Evolutionary conservation across 768 basidiomycete genomes (phyloP), one percentile per base, ranked within the genome.

Genomic region (Boletus sensibilis): DNA sequence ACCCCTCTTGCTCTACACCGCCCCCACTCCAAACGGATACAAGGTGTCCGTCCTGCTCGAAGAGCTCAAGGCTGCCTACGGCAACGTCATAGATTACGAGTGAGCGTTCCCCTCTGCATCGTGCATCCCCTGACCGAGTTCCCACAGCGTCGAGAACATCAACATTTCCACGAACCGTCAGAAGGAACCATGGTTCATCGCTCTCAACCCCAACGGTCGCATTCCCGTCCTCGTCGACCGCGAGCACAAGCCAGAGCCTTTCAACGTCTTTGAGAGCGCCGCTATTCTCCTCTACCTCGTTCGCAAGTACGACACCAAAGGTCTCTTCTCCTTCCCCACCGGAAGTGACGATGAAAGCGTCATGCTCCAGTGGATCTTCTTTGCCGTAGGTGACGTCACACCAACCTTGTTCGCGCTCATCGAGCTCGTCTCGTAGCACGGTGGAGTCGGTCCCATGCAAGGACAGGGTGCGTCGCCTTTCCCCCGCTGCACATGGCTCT

Each of bases 361-460:
- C 72, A 78, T 83, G 74, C 65, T 91, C 23, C 91, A 92, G 66
- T 95, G 92, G 94, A 84, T 94, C 50, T 91, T 93, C 76, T 94
- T 93, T 61, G 81, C 85, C 14, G 87, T 87, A 58, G 53, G 81
- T 63, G 4, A 12, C 20, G 1, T 23, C 5, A 5, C 4, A 12
- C n/a, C 11, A 5, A 0, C 27, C 7, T 35, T 10, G 27, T 18
- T 37, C 25, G 38, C 25, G 6, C 46, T 64, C 45, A 50, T 16
- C 37, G 40, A 49, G 3, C 9, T 16, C 12, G 39, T 46, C 38
- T 12, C 41, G 13, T 67, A 90, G 86, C 88, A 91, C 66, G 90
- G 88, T 1, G 90, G 87, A 25, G 71, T 91, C 23, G 90, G 90
- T 27, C 90, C 92, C n/a, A 94, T 92, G 89, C 90, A 93, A 76